These are phyloP conservation scores for Bipolaris sorokiniana DNA, from an alignment of 2,329 filamentous ascomycete genomes.

Conservation along the genomic window DNA sequence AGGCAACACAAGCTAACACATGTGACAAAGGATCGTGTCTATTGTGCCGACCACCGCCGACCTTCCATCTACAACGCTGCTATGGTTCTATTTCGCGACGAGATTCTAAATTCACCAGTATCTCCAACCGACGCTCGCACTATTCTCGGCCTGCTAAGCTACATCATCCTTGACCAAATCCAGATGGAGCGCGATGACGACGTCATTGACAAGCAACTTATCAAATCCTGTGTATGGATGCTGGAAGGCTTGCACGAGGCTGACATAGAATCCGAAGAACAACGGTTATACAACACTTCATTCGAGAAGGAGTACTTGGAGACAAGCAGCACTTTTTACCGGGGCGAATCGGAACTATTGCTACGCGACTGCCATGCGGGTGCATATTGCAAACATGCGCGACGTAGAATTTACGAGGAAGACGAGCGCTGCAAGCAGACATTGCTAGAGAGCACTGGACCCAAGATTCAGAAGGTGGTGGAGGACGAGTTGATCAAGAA, in stretches of 20 bases:
- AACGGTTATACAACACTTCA: conserved; percentile 80
- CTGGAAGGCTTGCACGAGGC: conserved; percentile 86
- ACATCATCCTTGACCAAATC: conserved; percentile 87
- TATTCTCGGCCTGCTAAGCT: conserved; percentile 78
- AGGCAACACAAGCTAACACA: conserved; percentile 27
- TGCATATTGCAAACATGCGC: conserved; percentile 79
- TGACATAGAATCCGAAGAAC: conserved; percentile 74
- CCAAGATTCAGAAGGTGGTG: conserved; percentile 76
- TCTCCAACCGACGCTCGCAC: conserved; percentile 53
- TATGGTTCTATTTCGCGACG: conserved; percentile 86
- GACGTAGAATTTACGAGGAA: conserved; percentile 79
- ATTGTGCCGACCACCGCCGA: conserved; percentile 72
- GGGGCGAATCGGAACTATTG: conserved; percentile 73
- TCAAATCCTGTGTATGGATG: conserved; percentile 87
- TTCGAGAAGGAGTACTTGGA: conserved; percentile 82
- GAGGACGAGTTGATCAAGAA: conserved; percentile 79
- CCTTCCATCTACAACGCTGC: conserved; percentile 83
- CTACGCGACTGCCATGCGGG: conserved; percentile 80
- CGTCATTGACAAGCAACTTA: conserved; percentile 79
- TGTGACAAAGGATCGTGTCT: conserved; percentile 72
- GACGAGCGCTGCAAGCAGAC: conserved; percentile 82
- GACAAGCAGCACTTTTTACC: conserved; percentile 76
- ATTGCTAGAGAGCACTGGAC: conserved; percentile 72
- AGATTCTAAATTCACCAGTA: conserved; percentile 71
- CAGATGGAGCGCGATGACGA: conserved; percentile 91